Conservation (phyloP, 441 rosid species). For the Gossypium schwendimanii region DNA sequence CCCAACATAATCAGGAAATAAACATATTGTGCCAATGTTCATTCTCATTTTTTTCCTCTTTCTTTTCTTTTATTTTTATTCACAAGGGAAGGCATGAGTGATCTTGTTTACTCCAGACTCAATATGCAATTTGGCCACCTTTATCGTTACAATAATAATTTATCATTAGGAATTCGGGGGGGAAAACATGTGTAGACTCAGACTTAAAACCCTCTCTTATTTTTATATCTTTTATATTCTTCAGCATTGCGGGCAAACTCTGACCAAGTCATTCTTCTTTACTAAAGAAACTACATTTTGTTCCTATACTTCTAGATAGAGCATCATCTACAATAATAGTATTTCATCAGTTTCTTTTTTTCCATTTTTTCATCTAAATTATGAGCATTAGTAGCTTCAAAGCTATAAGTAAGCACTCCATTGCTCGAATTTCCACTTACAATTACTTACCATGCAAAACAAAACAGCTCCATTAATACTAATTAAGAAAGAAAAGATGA, state of each 20-base stretch:
- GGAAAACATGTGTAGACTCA: background rate
- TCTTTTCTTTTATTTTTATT: background rate
- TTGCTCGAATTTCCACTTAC: background rate
- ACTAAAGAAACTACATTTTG: background rate
- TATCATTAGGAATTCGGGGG: background rate
- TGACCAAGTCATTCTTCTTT: background rate
- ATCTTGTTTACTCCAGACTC: background rate
- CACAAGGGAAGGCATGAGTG: background rate
- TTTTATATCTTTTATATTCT: background rate
- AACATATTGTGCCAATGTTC: background rate
- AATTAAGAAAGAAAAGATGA: background rate
- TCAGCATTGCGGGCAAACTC: background rate
- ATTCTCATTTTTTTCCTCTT: background rate
- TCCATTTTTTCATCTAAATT: background rate
- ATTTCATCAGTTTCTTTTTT: background rate
- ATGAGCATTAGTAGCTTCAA: background rate
- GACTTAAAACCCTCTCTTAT: background rate
- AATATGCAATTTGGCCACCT: background rate
- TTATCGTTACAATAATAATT: background rate
- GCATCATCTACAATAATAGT: background rate
- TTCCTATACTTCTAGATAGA: background rate
- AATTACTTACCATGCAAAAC: background rate
- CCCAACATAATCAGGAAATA: background rate
- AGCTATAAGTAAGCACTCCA: background rate
- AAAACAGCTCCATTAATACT: slow-evolving; percentile 1